These are phyloP conservation scores for Syzygium oleosum DNA, from an alignment of 345 rosid genomes.

Conservation along the genomic window DNA sequence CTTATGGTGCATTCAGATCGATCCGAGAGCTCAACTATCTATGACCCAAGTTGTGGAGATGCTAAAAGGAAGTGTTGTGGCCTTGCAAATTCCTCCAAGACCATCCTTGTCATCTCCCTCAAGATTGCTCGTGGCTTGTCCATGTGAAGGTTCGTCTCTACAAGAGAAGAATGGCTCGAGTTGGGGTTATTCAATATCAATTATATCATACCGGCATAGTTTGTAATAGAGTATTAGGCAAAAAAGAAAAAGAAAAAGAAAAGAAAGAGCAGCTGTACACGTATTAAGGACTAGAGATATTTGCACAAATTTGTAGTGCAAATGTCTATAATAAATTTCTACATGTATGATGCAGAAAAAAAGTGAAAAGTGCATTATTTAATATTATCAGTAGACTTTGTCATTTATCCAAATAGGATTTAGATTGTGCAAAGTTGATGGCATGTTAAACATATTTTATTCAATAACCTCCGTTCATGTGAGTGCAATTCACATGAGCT, in stretches of 20 bases:
- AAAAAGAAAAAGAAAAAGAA: too few relatives aligned
- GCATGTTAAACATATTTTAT: too few relatives aligned
- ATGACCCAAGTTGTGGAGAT: conserved; percentile 1
- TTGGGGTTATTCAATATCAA: neutral
- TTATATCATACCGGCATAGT: neutral
- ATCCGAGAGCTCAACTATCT: neutral
- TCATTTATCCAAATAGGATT: neutral
- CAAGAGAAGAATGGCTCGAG: neutral
- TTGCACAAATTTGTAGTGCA: neutral
- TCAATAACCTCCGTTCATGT: too few relatives aligned
- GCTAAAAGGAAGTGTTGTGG: neutral
- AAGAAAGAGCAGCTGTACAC: too few relatives aligned
- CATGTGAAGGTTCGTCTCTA: neutral
- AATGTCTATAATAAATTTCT: too few relatives aligned
- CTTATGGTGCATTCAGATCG: neutral
- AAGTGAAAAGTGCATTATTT: neutral
- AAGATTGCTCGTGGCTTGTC: neutral
- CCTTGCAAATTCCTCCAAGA: neutral
- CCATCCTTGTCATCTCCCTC: neutral
- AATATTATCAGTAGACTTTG: neutral
- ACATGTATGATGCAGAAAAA: neutral
- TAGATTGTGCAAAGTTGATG: too few relatives aligned
- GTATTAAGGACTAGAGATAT: too few relatives aligned
- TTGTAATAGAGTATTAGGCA: neutral
- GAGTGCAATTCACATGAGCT: too few relatives aligned